Conservation (phyloP, 2,329 filamentous ascomycete species). For the Alternaria infectoria region DNA sequence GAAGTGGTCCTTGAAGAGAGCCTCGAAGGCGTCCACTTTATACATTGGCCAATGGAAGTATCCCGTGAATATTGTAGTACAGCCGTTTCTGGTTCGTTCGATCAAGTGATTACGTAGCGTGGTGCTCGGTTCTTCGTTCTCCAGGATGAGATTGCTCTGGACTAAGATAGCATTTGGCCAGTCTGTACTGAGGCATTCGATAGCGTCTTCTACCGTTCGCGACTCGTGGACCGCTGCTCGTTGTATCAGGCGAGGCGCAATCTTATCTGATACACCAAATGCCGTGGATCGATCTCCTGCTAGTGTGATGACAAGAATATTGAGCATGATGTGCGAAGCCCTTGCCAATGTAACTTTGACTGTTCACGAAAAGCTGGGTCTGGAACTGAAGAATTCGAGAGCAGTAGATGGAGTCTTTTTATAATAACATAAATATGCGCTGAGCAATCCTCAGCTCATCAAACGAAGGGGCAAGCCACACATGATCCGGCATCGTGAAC, state of each 20-base stretch:
- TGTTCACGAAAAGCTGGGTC: background rate
- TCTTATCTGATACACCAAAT: background rate
- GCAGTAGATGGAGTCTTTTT: background rate
- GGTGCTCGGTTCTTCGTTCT: background rate
- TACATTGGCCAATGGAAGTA: background rate
- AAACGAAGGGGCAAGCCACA: background rate
- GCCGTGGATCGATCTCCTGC: background rate
- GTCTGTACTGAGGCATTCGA: background rate
- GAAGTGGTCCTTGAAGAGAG: background rate
- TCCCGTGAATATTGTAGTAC: background rate
- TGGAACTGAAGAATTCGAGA: background rate
- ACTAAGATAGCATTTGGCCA: background rate
- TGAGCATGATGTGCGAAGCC: background rate
- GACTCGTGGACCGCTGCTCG: background rate
- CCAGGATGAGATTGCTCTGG: background rate
- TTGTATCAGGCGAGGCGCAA: background rate
- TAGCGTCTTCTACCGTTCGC: background rate
- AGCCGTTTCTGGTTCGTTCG: background rate
- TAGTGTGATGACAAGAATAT: background rate
- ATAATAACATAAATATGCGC: background rate
- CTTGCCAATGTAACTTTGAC: background rate
- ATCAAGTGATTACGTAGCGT: background rate
- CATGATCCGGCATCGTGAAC: background rate
- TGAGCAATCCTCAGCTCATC: background rate
- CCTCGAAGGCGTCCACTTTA: background rate